These are phyloP conservation scores for Termitomyces sp. DNA, from an alignment of 768 basidiomycete species.

Conservation along the genomic window DNA sequence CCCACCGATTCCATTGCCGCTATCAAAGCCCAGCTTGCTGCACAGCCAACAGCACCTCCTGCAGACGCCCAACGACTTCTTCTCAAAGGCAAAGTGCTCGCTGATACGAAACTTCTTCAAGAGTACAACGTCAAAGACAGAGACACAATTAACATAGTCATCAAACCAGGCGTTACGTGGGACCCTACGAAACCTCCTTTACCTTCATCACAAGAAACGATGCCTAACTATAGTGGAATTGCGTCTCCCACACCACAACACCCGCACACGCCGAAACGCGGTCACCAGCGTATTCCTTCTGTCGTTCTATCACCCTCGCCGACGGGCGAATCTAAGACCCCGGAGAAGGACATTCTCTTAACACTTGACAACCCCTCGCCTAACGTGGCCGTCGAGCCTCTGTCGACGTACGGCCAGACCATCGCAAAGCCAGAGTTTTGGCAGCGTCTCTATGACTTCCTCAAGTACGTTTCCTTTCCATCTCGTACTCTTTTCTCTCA, in stretches of 20 bases:
- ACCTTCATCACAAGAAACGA: constrained; percentile 16
- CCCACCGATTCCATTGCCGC: constrained; percentile 79
- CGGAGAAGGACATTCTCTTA: constrained; percentile 65
- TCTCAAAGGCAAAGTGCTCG: constrained; percentile 91
- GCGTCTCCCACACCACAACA: constrained; percentile 23
- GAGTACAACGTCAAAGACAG: constrained; percentile 86
- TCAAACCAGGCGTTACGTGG: constrained; percentile 76
- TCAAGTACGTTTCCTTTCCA: constrained; percentile 44
- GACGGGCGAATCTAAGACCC: constrained; percentile 35
- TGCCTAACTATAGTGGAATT: constrained; percentile 10
- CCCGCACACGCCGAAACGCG: constrained; percentile 24
- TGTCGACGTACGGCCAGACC: too few species aligned
- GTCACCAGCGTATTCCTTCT: constrained; percentile 70
- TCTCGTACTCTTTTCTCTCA: neutral
- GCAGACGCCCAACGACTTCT: constrained; percentile 82
- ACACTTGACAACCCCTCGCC: constrained; percentile 52
- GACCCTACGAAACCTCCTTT: constrained; percentile 43
- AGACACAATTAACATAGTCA: constrained; percentile 80
- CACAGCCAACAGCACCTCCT: constrained; percentile 67
- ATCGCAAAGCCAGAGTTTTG: constrained; percentile 80
- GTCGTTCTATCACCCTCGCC: constrained; percentile 79
- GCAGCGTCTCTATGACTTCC: constrained; percentile 62
- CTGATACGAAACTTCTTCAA: constrained; percentile 82
- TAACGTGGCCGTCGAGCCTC: constrained; percentile 41
- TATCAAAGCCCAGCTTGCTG: constrained; percentile 75